Conservation (phyloP, 768 basidiomycete genomes). For the Crepidotus variabilis region DNA sequence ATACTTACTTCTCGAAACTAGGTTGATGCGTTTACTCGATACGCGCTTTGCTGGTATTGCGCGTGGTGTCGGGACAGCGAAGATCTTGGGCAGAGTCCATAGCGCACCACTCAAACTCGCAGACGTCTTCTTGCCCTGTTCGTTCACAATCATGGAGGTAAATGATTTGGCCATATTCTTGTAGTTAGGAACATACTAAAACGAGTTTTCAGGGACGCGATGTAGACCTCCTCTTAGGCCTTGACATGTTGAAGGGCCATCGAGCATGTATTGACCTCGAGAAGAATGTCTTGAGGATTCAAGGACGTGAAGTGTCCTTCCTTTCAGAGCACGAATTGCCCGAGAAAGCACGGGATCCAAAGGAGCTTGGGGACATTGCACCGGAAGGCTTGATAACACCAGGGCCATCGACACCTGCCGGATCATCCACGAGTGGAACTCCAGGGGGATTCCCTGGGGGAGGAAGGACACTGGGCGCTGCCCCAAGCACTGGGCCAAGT, state of each 20-base stretch:
- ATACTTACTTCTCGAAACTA: slow-evolving; percentile 23
- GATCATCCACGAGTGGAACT: background rate
- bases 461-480: slow-evolving; percentile 55
- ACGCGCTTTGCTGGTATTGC: slow-evolving; percentile 86
- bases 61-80: slow-evolving; percentile 89
- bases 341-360: slow-evolving; percentile 56
- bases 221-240: slow-evolving; percentile 93
- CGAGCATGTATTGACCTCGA: slow-evolving; percentile 94
- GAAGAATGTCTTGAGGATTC: slow-evolving; percentile 88
- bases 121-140: slow-evolving; percentile 81
- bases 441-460: slow-evolving; percentile 58
- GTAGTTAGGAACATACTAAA: too few species aligned
- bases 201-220: slow-evolving; percentile 79
- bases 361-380: slow-evolving; percentile 17
- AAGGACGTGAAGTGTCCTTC: slow-evolving; percentile 85
- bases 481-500: slow-evolving; percentile 27
- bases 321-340: slow-evolving; percentile 94
- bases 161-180: too few species aligned
- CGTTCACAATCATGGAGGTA: slow-evolving; percentile 95
- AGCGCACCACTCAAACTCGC: slow-evolving; percentile 87
- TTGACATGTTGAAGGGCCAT: slow-evolving; percentile 99
- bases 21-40: slow-evolving; percentile 93
- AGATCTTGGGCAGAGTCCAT: slow-evolving; percentile 92
- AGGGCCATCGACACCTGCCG: too few species aligned
- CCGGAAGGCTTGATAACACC: slow-evolving; percentile 10